Evolutionary conservation across 2,329 filamentous ascomycete genomes (phyloP), one percentile per base, ranked within the genome.

Genomic region (Phyllosticta citribraziliensis): DNA sequence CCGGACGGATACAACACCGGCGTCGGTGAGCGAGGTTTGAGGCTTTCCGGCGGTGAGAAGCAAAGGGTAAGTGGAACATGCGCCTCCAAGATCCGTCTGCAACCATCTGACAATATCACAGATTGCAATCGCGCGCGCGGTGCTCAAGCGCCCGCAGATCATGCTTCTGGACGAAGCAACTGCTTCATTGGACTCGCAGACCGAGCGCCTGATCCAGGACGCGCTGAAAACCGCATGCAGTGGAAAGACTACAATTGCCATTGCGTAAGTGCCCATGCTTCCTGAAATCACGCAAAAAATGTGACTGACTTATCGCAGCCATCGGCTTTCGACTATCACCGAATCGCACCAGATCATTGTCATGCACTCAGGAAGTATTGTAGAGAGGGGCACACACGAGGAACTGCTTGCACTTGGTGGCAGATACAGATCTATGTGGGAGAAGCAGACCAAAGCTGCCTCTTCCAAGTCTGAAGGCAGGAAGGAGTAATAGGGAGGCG

Each of bases 81-180:
- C 2, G 24, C 19, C 11, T 53, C 4, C 20, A 30, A 33, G 24
- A 8, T 33, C 12, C 5, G 4, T 19, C 20, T 55, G 53, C 27
- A 30, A 55, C 53, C 5, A 35, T 53, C 25, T 33, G n/a, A 30
- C 27, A 30, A 10, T 5, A 30, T 30, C 1, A 30, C 20, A 55
- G 53, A 75, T 87, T 58, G 82, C 82, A 6, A 75, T 87, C 5
- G 83, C 84, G 1, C 75, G 83, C 20, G 73, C 73, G 2, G 71
- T 87, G 11, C 78, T 86, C 33, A 75, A 79, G 2, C 76, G 85
- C 55, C 83, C 83, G 2, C 75, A 76, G 55, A 80, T 87, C 11
- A 73, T 86, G 3, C 75, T 87, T 10, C 73, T 86, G 1, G 84
- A 87, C 52, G 84, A 87, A 67, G 83, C 84, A 2, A 87, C 84